These are phyloP conservation scores for Candida pseudofarinosa DNA, from an alignment of 805 yeast species.

Conservation along the genomic window DNA sequence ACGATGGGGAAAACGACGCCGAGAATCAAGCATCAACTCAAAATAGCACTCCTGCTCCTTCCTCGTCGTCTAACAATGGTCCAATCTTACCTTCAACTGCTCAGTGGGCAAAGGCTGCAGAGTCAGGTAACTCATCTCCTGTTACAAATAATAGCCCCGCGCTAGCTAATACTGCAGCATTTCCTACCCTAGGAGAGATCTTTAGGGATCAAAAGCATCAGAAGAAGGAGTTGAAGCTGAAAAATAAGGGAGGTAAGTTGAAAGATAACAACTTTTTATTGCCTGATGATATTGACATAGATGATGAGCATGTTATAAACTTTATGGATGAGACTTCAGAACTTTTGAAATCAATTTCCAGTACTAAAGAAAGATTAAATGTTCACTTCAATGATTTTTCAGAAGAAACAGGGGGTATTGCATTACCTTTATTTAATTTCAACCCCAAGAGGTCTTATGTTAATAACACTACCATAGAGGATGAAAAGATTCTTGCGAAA, in stretches of 20 bases:
- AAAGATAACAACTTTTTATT: constrained; percentile 31
- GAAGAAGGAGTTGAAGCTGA: constrained; percentile 23
- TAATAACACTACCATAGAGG: constrained; percentile 31
- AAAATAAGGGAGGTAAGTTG: constrained; percentile 25
- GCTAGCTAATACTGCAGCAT: constrained; percentile 48
- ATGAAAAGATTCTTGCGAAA: constrained; percentile 32
- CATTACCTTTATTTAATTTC: constrained; percentile 50
- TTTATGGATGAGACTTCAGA: constrained; percentile 48
- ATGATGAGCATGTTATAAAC: constrained; percentile 42
- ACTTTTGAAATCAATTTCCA: constrained; percentile 34
- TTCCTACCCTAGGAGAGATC: constrained; percentile 55
- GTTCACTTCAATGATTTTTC: constrained; percentile 27
- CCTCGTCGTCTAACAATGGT: constrained; percentile 18
- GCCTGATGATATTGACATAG: constrained; percentile 48
- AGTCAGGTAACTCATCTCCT: constrained; percentile 33
- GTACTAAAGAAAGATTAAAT: constrained; percentile 36
- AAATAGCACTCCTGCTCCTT: background rate
- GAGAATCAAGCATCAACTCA: constrained; percentile 8
- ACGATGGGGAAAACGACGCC: constrained; percentile 15
- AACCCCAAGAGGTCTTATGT: constrained; percentile 24
- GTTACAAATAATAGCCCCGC: constrained; percentile 30
- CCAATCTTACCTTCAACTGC: constrained; percentile 68
- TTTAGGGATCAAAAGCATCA: constrained; percentile 35
- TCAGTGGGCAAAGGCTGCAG: constrained; percentile 49
- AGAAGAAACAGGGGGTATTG: constrained; percentile 7